These are phyloP conservation scores for Diaporthe citri DNA, from an alignment of 2,329 filamentous ascomycete species.

Conservation along the genomic window DNA sequence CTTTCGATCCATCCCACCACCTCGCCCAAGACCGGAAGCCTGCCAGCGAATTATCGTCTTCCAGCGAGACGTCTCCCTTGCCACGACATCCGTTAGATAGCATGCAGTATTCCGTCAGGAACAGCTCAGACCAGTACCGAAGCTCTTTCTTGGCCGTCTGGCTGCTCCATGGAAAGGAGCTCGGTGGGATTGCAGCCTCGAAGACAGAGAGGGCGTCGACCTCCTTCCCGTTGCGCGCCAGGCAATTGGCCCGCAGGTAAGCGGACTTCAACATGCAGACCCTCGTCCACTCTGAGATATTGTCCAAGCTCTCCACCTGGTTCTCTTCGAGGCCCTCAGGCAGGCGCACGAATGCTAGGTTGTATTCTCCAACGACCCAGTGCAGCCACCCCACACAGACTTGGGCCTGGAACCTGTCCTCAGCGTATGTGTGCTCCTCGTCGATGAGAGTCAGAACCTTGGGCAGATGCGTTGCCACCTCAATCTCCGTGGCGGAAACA, in stretches of 20 bases:
- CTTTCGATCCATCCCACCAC: conserved; percentile 71
- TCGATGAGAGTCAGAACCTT: conserved; percentile 70
- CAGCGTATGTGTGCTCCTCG: conserved; percentile 63
- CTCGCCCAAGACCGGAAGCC: conserved; percentile 76
- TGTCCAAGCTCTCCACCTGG: conserved; percentile 64
- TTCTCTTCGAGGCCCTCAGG: conserved; percentile 73
- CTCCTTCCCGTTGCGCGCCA: conserved; percentile 62
- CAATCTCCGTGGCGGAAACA: conserved; percentile 57
- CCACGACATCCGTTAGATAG: conserved; percentile 72
- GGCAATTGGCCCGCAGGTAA: conserved; percentile 79
- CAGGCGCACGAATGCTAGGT: conserved; percentile 69
- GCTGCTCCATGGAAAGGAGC: conserved; percentile 66
- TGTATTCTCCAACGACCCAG: conserved; percentile 80
- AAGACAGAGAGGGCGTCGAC: conserved; percentile 76
- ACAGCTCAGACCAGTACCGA: conserved; percentile 82
- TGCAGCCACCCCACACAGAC: conserved; percentile 89
- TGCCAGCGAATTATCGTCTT: conserved; percentile 66
- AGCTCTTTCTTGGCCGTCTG: conserved; percentile 73
- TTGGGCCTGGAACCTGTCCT: conserved; percentile 81
- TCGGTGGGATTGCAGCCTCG: conserved; percentile 73
- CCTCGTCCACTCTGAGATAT: conserved; percentile 80
- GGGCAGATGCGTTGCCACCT: conserved; percentile 59
- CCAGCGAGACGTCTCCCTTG: conserved; percentile 62
- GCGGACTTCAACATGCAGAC: conserved; percentile 84
- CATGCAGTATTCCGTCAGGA: conserved; percentile 81